These are phyloP conservation scores for Xylaria sp. DNA, from an alignment of 2,329 filamentous ascomycete species.

Conservation along the genomic window DNA sequence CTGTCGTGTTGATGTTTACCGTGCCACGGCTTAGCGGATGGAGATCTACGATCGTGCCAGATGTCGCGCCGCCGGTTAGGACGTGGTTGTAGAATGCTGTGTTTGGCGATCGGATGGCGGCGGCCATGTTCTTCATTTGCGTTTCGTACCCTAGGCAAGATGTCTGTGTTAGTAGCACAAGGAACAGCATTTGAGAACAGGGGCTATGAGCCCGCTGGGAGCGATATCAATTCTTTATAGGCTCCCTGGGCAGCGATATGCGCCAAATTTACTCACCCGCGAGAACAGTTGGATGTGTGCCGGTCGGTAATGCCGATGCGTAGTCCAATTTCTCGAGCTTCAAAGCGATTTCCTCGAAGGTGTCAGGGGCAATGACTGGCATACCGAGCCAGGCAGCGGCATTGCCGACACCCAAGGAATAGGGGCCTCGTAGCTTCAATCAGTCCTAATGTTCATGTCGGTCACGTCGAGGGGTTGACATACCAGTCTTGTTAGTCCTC, in stretches of 20 bases:
- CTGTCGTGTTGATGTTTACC: constrained; percentile 53
- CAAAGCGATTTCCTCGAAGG: constrained; percentile 49
- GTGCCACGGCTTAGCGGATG: constrained; percentile 53
- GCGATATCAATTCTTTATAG: background rate
- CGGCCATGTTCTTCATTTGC: constrained; percentile 53
- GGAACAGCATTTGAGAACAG: background rate
- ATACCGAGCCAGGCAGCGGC: constrained; percentile 53
- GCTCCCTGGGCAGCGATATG: background rate
- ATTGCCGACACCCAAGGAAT: constrained; percentile 49
- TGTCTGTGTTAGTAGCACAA: background rate
- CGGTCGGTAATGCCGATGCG: constrained; percentile 49
- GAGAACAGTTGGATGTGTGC: constrained; percentile 49
- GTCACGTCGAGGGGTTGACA: constrained; percentile 21
- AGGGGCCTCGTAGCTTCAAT: constrained; percentile 23
- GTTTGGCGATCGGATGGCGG: constrained; percentile 50
- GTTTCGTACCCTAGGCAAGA: constrained; percentile 49
- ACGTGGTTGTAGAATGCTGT: constrained; percentile 54
- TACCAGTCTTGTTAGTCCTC: constrained; percentile 46
- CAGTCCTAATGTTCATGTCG: background rate
- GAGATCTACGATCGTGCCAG: constrained; percentile 45
- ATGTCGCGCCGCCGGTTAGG: constrained; percentile 43
- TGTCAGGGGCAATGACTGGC: constrained; percentile 50
- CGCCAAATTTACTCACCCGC: constrained; percentile 41
- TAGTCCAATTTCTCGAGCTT: constrained; percentile 50
- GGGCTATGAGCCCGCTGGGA: background rate